These are phyloP conservation scores for Phytophthora europaea DNA, from an alignment of 352 stramenopile species.

Conservation along the genomic window DNA sequence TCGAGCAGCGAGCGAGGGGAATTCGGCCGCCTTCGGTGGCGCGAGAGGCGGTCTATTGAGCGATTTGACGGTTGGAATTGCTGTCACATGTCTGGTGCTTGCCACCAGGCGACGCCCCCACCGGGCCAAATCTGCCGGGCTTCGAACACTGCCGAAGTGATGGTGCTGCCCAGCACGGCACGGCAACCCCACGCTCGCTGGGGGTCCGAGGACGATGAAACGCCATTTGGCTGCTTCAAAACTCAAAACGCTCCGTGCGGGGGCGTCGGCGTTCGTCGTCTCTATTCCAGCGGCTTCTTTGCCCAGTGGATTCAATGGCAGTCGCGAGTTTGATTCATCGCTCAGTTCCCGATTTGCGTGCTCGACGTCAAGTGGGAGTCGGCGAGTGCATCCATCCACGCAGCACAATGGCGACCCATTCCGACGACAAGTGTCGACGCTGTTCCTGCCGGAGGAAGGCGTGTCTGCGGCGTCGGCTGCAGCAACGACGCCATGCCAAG, in stretches of 20 bases:
- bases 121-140: background rate
- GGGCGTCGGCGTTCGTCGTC: conserved; percentile 12
- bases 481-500: conserved; percentile 13
- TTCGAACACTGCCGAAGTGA: conserved; percentile 21
- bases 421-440: conserved; percentile 23
- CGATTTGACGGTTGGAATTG: conserved; percentile 8
- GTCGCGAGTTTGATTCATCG: background rate
- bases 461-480: conserved; percentile 17
- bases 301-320: background rate
- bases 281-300: conserved; percentile 41
- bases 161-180: background rate
- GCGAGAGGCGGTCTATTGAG: conserved; percentile 8
- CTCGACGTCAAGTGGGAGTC: conserved; percentile 15
- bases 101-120: no score
- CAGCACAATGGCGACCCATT: conserved; percentile 12
- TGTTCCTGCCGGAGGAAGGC: conserved; percentile 23
- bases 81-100: conserved; percentile 7
- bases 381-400: no score
- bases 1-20: conserved; percentile 6
- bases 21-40: conserved; percentile 25
- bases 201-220: conserved; percentile 6
- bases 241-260: conserved; percentile 11
- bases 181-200: background rate
- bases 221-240: background rate
- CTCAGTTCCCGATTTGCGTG: conserved; percentile 40